Evolutionary conservation across 2,329 filamentous ascomycete genomes (phyloP), one percentile per base, ranked within the genome.

Genomic region (Macrophomina pseudophaseolina): DNA sequence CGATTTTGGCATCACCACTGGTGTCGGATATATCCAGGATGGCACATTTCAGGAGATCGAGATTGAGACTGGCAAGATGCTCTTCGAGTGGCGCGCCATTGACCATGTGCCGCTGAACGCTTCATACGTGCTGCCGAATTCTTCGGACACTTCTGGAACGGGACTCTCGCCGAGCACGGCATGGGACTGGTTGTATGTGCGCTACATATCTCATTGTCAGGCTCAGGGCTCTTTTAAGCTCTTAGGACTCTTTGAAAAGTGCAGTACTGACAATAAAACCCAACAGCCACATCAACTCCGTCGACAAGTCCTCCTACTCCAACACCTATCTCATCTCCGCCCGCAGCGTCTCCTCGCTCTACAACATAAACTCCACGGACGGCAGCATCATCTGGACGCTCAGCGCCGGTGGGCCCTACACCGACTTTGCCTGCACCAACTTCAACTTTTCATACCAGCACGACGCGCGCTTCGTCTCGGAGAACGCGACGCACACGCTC

Each of bases 71-170:
- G 85, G 85, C 2, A 78, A 82, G 40, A 73, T 88, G 3, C 68
- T 87, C 9, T 88, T 88, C 68, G 85, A 88, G 69, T 88, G 86
- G 86, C 80, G 80, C 35, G 84, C 83, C 68, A 75, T 87, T 11
- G 84, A 87, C 65, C 84, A 87, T 72, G 79, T 87, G 23, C 77
- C 80, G 51, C 84, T 84, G 1, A 78, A 81, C 44, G 80, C 84
- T 78, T 77, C 72, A 72, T 75, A 81, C 73, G 84, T 82, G 35
- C 76, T 77, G 66, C 83, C 83, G 4, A 74, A 75, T 23, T 77
- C 80, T 35, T 78, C 77, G 1, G 77, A 79, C 66, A 78, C 76
- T 8, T 75, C 81, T 44, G 83, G 83, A 23, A 80, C 81, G 35
- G 83, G 82, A 33, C 33, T 63, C 66, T 75, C 79, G 38, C 79